These are phyloP conservation scores for Aspergillus melleus DNA, from an alignment of 2,329 filamentous ascomycete species.

Conservation along the genomic window DNA sequence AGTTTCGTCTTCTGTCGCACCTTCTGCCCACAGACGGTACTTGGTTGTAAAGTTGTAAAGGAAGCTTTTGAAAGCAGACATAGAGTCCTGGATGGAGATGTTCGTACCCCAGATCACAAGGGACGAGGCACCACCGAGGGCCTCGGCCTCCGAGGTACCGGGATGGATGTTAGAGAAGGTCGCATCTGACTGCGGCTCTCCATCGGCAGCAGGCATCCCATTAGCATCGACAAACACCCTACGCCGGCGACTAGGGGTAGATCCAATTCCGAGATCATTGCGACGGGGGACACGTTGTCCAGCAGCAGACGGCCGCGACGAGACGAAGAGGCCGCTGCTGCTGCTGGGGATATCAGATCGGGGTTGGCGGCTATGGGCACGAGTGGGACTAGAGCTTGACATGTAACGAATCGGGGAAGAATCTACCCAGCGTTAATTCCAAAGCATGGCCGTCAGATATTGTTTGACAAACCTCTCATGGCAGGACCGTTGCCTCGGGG, in stretches of 20 bases:
- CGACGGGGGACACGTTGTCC: constrained; percentile 61
- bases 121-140: constrained; percentile 76
- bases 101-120: constrained; percentile 97
- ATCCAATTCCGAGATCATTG: constrained; percentile 72
- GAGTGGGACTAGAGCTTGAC: constrained; percentile 83
- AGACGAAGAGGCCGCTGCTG: constrained; percentile 83
- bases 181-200: constrained; percentile 55
- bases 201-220: constrained; percentile 57
- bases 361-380: constrained; percentile 53
- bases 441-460: background rate
- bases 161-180: constrained; percentile 72
- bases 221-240: constrained; percentile 65
- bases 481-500: constrained; percentile 39
- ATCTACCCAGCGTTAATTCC: constrained; percentile 53
- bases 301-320: constrained; percentile 54
- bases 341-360: constrained; percentile 76
- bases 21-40: constrained; percentile 89
- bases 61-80: constrained; percentile 87
- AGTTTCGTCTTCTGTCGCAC: constrained; percentile 75
- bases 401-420: constrained; percentile 92
- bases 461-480: constrained; percentile 39
- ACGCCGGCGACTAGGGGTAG: constrained; percentile 53
- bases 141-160: constrained; percentile 87
- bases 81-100: constrained; percentile 86
- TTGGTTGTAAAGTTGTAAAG: constrained; percentile 88